A percentile compares a stretch with the other conserved stretches of the same genome.
phyloP scores from a whole-genome alignment of 140 eudicot genomes.

The Artemisia princeps region DNA sequence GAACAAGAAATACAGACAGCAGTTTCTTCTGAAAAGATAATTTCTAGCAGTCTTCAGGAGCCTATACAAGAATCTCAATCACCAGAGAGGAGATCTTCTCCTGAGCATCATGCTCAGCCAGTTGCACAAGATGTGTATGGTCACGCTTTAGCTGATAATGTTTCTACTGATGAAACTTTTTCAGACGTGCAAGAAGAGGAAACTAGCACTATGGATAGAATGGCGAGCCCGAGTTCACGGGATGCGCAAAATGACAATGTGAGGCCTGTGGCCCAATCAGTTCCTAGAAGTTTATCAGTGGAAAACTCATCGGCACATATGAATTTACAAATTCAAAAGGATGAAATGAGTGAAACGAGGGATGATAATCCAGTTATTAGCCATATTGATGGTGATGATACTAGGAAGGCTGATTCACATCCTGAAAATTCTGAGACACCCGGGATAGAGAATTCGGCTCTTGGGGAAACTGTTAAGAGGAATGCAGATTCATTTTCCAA shows the following conservation, averaged over 20 bases:
- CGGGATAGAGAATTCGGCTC: conserved; percentile 22
- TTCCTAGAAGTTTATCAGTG: conserved; percentile 11
- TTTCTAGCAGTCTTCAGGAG: conserved; percentile 23
- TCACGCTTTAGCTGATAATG: conserved; percentile 23
- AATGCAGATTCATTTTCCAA: conserved; percentile 26
- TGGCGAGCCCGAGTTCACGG: conserved; percentile 21
- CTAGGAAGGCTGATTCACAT: conserved; percentile 31
- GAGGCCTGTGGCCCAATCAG: conserved; percentile 21
- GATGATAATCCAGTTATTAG: conserved; percentile 25
- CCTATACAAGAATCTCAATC: conserved; percentile 24
- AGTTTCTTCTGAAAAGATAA: conserved; percentile 25
- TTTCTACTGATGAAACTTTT: conserved; percentile 26
- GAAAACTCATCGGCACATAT: conserved; percentile 24
- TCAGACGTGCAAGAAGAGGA: conserved; percentile 39
- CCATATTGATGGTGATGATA: conserved; percentile 19
- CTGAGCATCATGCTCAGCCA: conserved; percentile 35
- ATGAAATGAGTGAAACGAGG: conserved; percentile 31
- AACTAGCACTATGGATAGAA: conserved; percentile 19
- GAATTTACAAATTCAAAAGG: conserved; percentile 24
- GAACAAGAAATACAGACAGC: conserved; percentile 23
- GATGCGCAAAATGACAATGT: conserved; percentile 22
- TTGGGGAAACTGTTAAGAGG: conserved; percentile 23
- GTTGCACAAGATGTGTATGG: conserved; percentile 22
- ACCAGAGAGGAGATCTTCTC: conserved; percentile 31
- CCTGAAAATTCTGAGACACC: conserved; percentile 26